phyloP scores from a whole-genome alignment of 2,329 filamentous ascomycete species.

The Podosphaera fusca region DNA sequence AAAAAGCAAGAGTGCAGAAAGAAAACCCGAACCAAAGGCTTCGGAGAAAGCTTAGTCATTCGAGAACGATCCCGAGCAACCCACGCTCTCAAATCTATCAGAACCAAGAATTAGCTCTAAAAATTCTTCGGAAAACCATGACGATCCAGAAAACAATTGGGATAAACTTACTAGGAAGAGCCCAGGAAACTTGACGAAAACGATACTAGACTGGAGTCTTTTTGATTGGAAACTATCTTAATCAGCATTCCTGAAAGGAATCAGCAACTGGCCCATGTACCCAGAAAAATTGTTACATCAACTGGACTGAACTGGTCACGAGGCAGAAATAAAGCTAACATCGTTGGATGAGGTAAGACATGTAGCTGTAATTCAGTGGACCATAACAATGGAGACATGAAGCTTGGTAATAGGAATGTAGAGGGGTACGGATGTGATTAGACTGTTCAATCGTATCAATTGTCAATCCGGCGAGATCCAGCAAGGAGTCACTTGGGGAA shows the following conservation, averaged over 20 bases:
- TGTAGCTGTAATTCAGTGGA: not conserved
- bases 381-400: not conserved
- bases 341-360: not conserved
- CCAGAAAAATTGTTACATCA: not conserved
- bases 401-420: not conserved
- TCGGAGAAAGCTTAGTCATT: no score
- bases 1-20: no score
- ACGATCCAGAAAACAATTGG: no score
- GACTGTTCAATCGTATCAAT: not conserved
- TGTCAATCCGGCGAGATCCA: not conserved
- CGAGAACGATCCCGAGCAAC: no score
- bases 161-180: no score
- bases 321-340: not conserved
- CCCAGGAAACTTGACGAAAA: not conserved
- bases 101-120: no score
- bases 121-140: no score
- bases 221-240: not conserved
- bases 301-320: not conserved
- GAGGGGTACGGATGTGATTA: not conserved
- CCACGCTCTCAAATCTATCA: no score
- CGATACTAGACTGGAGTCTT: not conserved
- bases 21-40: no score
- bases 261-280: not conserved
- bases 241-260: not conserved
- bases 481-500: not conserved